phyloP scores from a whole-genome alignment of 1,139 yeast genomes.

The Pichia cactophila region DNA sequence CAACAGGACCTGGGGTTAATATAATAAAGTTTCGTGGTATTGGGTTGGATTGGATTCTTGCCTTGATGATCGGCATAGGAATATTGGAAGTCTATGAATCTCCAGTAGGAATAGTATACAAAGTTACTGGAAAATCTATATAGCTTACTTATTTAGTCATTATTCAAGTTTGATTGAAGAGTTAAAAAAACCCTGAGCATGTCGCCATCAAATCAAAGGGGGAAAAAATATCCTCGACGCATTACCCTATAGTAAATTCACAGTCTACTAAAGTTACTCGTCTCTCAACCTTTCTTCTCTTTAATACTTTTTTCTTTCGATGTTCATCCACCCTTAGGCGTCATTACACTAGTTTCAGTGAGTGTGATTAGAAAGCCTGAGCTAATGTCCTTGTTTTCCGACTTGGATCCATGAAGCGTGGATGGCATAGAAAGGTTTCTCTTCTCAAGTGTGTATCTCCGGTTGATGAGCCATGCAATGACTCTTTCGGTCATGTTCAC shows the following conservation, averaged over 20 bases:
- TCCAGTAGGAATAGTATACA: constrained; percentile 68
- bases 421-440: constrained; percentile 9
- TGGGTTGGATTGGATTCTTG: constrained; percentile 49
- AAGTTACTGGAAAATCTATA: constrained; percentile 40
- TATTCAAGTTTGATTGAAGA: no score
- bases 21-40: constrained; percentile 11
- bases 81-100: constrained; percentile 58
- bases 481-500: constrained; percentile 17
- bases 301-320: not conserved
- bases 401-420: constrained; percentile 1
- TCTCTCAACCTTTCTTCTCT: no score
- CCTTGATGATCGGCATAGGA: constrained; percentile 65
- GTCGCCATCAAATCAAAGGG: no score
- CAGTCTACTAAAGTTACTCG: no score
- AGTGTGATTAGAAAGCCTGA: constrained; percentile 12
- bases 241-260: no score
- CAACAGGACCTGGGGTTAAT: constrained; percentile 9
- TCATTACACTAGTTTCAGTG: constrained; percentile 5
- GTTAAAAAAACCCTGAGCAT: no score
- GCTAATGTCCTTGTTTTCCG: constrained; percentile 5
- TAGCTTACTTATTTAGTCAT: not conserved
- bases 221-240: no score
- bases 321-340: constrained; percentile 11
- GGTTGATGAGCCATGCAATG: constrained; percentile 15
- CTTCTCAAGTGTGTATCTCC: constrained; percentile 15